Evolutionary conservation across 495 filamentous ascomycete species (phyloP).

Genomic region (Bathelium albidoporum): DNA sequence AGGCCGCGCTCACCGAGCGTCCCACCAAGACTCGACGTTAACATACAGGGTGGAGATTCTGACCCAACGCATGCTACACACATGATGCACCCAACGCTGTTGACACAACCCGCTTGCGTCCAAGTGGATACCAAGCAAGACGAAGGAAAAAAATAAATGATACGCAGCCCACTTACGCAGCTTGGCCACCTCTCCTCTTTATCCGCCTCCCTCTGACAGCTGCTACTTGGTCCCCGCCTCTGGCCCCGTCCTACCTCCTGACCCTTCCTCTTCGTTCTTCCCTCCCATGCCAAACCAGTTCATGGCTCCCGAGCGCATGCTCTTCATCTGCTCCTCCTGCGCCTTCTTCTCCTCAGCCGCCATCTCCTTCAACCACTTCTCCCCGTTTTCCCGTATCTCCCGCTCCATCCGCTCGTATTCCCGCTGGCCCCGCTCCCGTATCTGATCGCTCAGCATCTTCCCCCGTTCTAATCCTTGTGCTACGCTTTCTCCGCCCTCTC

Average conservation of each 20-base stretch:
- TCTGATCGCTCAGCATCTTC: conserved; percentile 91
- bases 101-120: not conserved
- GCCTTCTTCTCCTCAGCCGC: conserved; percentile 72
- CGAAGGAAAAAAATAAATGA: not conserved
- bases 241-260: not conserved
- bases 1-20: not conserved
- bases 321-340: conserved; percentile 81
- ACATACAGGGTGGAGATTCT: conserved; percentile 1
- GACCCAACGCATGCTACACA: not conserved
- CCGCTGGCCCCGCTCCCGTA: conserved; percentile 80
- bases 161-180: too few relatives aligned
- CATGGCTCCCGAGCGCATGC: conserved; percentile 59
- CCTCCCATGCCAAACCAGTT: conserved; percentile 41
- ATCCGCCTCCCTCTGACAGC: not conserved
- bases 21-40: not conserved
- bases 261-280: not conserved
- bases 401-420: conserved; percentile 80
- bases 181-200: not conserved
- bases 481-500: conserved; percentile 53
- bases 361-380: conserved; percentile 91
- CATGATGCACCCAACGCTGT: not conserved
- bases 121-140: not conserved
- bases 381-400: conserved; percentile 82
- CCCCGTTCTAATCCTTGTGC: conserved; percentile 69
- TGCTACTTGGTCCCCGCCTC: not conserved